A percentile compares a stretch with the other conserved stretches of the same genome.
phyloP scores from a whole-genome alignment of 2,329 filamentous ascomycete species.

The Exserohilum rostratum region DNA sequence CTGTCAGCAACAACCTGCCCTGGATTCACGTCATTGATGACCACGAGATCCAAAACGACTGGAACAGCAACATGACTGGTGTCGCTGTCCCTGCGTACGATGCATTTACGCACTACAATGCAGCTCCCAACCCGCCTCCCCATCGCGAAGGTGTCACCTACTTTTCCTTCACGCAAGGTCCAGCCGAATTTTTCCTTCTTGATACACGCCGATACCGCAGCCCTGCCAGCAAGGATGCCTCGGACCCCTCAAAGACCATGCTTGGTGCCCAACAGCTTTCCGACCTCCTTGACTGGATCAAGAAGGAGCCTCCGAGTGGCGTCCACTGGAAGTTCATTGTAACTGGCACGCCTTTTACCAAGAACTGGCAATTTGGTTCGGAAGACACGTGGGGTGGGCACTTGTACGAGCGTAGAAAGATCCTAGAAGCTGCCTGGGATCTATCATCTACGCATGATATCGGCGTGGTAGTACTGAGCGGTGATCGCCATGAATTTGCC shows the following conservation, averaged over 20 bases:
- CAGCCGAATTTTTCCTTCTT: constrained; percentile 91
- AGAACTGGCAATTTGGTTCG: constrained; percentile 91
- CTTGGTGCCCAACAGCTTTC: constrained; percentile 78
- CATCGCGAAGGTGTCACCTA: constrained; percentile 74
- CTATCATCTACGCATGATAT: constrained; percentile 71
- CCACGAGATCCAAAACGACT: constrained; percentile 95
- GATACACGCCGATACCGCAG: constrained; percentile 89
- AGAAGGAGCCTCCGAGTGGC: constrained; percentile 72
- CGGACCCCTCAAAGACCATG: constrained; percentile 78
- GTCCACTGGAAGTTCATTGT: constrained; percentile 94
- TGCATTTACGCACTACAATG: constrained; percentile 87
- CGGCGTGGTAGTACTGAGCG: constrained; percentile 83
- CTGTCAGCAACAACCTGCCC: constrained; percentile 77
- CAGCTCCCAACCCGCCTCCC: constrained; percentile 78
- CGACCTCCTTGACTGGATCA: constrained; percentile 80
- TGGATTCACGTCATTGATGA: constrained; percentile 98
- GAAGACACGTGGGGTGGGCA: constrained; percentile 96
- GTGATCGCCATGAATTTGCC: constrained; percentile 96
- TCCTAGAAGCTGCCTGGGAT: constrained; percentile 93
- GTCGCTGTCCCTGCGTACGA: constrained; percentile 81
- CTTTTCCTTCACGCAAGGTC: constrained; percentile 87
- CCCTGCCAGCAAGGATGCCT: constrained; percentile 66
- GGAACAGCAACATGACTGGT: constrained; percentile 80
- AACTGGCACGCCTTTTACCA: constrained; percentile 91
- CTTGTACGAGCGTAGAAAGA: constrained; percentile 74